Percentiles rank a stretch among this genome's conserved stretches.
Evolutionary conservation across 768 basidiomycete species (phyloP).

Genomic region (Ramaria sp.): DNA sequence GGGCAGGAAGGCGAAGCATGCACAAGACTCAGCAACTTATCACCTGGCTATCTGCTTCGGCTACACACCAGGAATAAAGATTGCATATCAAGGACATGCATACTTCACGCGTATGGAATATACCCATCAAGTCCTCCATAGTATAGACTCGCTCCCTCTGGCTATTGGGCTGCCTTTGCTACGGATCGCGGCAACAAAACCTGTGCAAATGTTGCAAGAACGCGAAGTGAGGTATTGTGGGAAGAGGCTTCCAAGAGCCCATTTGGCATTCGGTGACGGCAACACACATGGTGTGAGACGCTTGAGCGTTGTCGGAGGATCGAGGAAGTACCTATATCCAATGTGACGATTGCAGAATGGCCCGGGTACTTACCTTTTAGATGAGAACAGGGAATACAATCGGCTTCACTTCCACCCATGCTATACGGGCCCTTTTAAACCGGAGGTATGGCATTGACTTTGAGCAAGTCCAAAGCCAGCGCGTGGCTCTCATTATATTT

Average conservation of each 20-base stretch:
- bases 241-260: constrained; percentile 18
- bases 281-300: constrained; percentile 16
- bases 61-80: too few relatives aligned
- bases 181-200: too few relatives aligned
- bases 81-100: too few relatives aligned
- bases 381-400: constrained; percentile 17
- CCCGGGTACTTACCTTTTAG: constrained; percentile 11
- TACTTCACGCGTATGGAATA: too few relatives aligned
- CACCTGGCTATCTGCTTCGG: too few relatives aligned
- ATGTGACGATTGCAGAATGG: constrained; percentile 25
- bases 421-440: constrained; percentile 22
- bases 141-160: too few relatives aligned
- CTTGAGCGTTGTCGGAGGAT: constrained; percentile 21
- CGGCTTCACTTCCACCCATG: constrained; percentile 23
- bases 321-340: constrained; percentile 34
- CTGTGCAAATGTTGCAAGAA: too few relatives aligned
- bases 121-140: too few relatives aligned
- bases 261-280: constrained; percentile 26
- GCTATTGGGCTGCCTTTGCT: too few relatives aligned
- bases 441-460: constrained; percentile 24
- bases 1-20: too few relatives aligned
- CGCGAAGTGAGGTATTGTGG: constrained; percentile 3
- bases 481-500: too few relatives aligned
- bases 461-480: constrained; percentile 22
- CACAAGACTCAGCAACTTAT: too few relatives aligned